phyloP scores from a whole-genome alignment of 2,329 filamentous ascomycete species.

The Raffaelea albimanens region DNA sequence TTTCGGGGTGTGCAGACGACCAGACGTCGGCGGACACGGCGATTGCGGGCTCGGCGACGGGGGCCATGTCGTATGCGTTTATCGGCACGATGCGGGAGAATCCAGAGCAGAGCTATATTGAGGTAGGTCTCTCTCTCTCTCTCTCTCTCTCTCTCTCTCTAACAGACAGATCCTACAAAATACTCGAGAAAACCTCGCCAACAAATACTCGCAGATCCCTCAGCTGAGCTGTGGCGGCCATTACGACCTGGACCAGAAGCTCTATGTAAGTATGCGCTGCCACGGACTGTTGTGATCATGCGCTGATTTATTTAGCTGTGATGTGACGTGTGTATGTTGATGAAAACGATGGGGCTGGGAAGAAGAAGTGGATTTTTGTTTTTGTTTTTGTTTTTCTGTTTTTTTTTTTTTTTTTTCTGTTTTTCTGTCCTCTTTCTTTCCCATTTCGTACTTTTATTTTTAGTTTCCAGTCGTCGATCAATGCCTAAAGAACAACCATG shows the following conservation, averaged over 20 bases:
- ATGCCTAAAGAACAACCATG: too few relatives aligned
- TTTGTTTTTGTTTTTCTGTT: too few relatives aligned
- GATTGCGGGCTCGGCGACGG: slow-evolving; percentile 24
- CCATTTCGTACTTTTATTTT: too few relatives aligned
- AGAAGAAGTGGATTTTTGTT: too few relatives aligned
- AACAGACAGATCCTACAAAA: slow-evolving; percentile 13
- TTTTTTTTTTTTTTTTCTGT: too few relatives aligned
- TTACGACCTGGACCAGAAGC: slow-evolving; percentile 17
- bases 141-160: background rate
- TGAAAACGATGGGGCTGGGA: too few relatives aligned
- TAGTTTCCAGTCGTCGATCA: too few relatives aligned
- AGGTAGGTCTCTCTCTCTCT: slow-evolving; percentile 13
- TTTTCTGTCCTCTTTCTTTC: too few relatives aligned
- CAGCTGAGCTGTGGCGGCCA: slow-evolving; percentile 20
- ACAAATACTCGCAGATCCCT: slow-evolving; percentile 17
- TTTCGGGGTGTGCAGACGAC: slow-evolving; percentile 28
- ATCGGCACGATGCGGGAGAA: slow-evolving; percentile 22
- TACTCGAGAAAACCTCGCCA: slow-evolving; percentile 14
- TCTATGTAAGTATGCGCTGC: slow-evolving; percentile 13
- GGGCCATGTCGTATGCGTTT: slow-evolving; percentile 30
- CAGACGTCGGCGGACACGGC: slow-evolving; percentile 29
- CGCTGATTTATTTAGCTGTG: too few relatives aligned
- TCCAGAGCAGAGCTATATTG: slow-evolving; percentile 21
- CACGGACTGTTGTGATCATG: too few relatives aligned
- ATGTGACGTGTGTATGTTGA: too few relatives aligned